A percentile compares a stretch with the other conserved stretches of the same genome.
These are phyloP conservation scores for Xanthoconium separans DNA, from an alignment of 1,284 basidiomycete genomes.

Conservation along the genomic window DNA sequence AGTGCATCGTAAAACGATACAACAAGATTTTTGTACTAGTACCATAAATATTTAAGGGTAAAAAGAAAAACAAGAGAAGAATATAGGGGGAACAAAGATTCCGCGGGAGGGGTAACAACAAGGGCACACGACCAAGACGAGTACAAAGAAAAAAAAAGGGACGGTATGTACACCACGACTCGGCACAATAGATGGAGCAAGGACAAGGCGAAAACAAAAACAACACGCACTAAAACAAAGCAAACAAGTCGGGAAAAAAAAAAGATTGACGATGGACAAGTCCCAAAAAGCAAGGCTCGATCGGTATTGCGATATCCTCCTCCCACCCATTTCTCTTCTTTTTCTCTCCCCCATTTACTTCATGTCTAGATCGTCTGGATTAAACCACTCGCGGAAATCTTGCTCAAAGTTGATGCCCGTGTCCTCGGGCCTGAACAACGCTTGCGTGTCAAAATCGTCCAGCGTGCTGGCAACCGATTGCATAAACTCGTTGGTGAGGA, in stretches of 20 bases:
- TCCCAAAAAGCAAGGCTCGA: slow-evolving; percentile 12
- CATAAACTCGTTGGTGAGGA: slow-evolving; percentile 45
- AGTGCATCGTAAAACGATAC: neutral
- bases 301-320: neutral
- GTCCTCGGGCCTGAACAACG: slow-evolving; percentile 43
- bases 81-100: slow-evolving; percentile 8
- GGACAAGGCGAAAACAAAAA: neutral
- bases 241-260: neutral
- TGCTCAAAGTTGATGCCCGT: slow-evolving; percentile 58
- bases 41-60: slow-evolving; percentile 22
- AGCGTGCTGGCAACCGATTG: slow-evolving; percentile 37
- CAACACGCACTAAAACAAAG: neutral
- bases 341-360: slow-evolving; percentile 18
- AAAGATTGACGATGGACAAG: slow-evolving; percentile 10
- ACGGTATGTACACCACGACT: slow-evolving; percentile 17
- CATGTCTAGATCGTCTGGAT: slow-evolving; percentile 45
- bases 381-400: slow-evolving; percentile 71
- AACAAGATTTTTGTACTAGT: slow-evolving; percentile 22
- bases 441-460: slow-evolving; percentile 44
- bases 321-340: neutral
- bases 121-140: slow-evolving; percentile 1
- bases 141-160: neutral
- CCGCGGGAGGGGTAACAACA: slow-evolving; percentile 7
- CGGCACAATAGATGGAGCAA: slow-evolving; percentile 12
- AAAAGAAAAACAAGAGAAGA: neutral